These are phyloP conservation scores for Fusarium drepaniforme DNA, from an alignment of 2,329 filamentous ascomycete species.

Conservation along the genomic window DNA sequence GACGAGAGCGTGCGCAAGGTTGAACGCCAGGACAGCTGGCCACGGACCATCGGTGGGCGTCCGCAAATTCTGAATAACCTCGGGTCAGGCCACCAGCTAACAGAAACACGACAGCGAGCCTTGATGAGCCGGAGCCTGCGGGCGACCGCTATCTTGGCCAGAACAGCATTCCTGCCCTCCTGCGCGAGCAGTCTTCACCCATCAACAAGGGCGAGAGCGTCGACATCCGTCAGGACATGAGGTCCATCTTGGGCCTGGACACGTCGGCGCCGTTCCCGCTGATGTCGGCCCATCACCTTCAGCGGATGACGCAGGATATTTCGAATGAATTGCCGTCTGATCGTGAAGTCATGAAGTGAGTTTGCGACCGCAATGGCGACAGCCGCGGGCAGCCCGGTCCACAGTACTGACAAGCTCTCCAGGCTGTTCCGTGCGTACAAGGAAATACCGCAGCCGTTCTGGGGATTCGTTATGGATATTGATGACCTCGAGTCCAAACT, in stretches of 20 bases:
- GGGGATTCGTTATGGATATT: slow-evolving; percentile 76
- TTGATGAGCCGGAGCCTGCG: slow-evolving; percentile 68
- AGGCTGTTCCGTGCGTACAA: slow-evolving; percentile 76
- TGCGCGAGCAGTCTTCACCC: slow-evolving; percentile 70
- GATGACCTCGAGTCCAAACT: slow-evolving; percentile 74
- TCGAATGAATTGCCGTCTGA: slow-evolving; percentile 72
- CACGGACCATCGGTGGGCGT: slow-evolving; percentile 54
- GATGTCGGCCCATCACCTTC: slow-evolving; percentile 73
- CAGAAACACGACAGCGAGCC: slow-evolving; percentile 50
- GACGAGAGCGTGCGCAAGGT: slow-evolving; percentile 48
- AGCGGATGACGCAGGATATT: slow-evolving; percentile 71
- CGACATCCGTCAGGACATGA: slow-evolving; percentile 74
- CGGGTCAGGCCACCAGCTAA: slow-evolving; percentile 33
- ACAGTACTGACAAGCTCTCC: slow-evolving; percentile 17
- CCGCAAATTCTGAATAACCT: slow-evolving; percentile 2
- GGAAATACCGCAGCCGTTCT: slow-evolving; percentile 75
- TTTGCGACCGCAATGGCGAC: background rate
- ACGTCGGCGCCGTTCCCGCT: slow-evolving; percentile 75
- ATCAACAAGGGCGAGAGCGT: slow-evolving; percentile 64
- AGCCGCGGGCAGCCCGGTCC: background rate
- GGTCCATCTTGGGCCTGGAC: slow-evolving; percentile 74
- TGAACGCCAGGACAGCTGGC: slow-evolving; percentile 57
- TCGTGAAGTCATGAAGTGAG: slow-evolving; percentile 75
- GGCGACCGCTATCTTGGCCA: slow-evolving; percentile 73
- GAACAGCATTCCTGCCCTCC: slow-evolving; percentile 75